Base-by-base conservation (phyloP, 2,329 filamentous ascomycete species). In the Claviceps cyperi region DNA sequence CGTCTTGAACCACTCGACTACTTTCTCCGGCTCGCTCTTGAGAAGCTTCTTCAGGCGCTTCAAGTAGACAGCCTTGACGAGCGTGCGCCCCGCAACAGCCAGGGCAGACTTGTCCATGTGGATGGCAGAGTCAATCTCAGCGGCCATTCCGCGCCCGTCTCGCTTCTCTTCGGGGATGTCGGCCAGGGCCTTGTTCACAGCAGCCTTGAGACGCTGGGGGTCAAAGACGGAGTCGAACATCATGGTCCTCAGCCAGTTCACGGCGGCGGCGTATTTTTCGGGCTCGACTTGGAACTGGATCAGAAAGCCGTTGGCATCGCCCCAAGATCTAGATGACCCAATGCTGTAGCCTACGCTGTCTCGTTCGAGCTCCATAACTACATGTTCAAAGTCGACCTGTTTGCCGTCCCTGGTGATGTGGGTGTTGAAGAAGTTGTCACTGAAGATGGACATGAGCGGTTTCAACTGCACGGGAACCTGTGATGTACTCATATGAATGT, bases 101-200 rank as follows among this genome's bases (percentile, higher is more conserved):
- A 89, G 79, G 0, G 88, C 90, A 22, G 86, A 80, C 32, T 78
- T 77, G n/a, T 84, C 76, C 59, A 86, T 80, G 63, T 95, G 87
- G 21, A 94, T 78, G 67, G 91, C 88, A 54, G 82, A 77, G 58
- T 92, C 80, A 51, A 83, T 73, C 54, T 81, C 78, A 50, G 68
- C 69, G 4, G 78, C 70, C 80, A 83, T 83, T 41, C 71, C 70
- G 51, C 82, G 78, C 1, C 92, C 92, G 58, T 85, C 86, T 41
- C 92, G 86, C 72, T 97, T 98, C 48, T 82, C 75, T 61, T 96
- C 89, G 0, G 92, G 92, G 17, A 98, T 84, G 58, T 97, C 91
- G 2, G 90, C 89, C 17, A 96, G 74, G 44, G 94, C 80, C 65
- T 95, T 94, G 51, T 82, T 81, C 15, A 94, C 69, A 21, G 74